These are phyloP conservation scores for Fusarium acutatum DNA, from an alignment of 2,329 filamentous ascomycete genomes.

Conservation along the genomic window DNA sequence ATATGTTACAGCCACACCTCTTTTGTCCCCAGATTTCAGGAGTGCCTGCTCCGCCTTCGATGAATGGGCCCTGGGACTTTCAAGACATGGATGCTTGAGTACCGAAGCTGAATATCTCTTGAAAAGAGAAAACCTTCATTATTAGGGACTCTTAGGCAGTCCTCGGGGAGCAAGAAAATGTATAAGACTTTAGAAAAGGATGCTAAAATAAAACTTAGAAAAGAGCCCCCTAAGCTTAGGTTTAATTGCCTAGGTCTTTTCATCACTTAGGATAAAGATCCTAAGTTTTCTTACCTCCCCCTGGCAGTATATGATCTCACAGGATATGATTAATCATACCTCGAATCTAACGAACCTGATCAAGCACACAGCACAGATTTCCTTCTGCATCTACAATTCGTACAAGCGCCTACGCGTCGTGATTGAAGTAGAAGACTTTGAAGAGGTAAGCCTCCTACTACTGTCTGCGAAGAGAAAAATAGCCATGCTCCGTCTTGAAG, in stretches of 20 bases:
- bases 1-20: constrained; percentile 28
- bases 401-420: not conserved
- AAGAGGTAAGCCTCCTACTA: not conserved
- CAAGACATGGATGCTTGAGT: constrained; percentile 11
- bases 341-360: not conserved
- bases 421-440: not conserved
- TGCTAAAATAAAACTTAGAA: not conserved
- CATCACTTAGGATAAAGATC: not conserved
- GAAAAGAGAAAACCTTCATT: not conserved
- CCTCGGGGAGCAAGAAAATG: not conserved
- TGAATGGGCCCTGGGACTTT: constrained; percentile 12
- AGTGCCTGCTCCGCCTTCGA: constrained; percentile 28
- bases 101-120: constrained; percentile 8
- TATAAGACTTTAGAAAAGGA: not conserved
- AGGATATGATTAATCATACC: constrained; percentile 1
- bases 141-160: not conserved
- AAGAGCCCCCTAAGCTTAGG: not conserved
- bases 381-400: not conserved
- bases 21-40: constrained; percentile 42
- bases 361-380: not conserved
- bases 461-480: not conserved
- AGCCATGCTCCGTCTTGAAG: not conserved
- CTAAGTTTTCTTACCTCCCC: not conserved
- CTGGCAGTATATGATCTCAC: not conserved
- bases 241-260: not conserved